Percentiles rank a stretch among this genome's conserved stretches.
These are phyloP conservation scores for Phaeodactylum tricornutum DNA, from an alignment of 108 stramenopile genomes.

Conservation along the genomic window DNA sequence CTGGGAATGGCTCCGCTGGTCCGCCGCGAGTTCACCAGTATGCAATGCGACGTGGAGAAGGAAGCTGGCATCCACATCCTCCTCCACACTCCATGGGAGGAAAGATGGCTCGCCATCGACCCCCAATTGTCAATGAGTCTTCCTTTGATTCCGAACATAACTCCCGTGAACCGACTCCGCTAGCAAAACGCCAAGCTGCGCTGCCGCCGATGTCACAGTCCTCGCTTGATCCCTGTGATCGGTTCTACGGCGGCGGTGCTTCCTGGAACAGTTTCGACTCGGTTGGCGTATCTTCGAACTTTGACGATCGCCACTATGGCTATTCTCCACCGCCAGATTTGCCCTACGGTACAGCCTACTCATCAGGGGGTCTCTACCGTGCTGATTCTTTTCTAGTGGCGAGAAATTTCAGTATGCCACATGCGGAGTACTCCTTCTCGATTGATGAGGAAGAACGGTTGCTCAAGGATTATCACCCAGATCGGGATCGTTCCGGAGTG, in stretches of 20 bases:
- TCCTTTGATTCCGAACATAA: conserved; percentile 46
- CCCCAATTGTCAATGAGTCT: conserved; percentile 33
- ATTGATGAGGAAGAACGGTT: conserved; percentile 3
- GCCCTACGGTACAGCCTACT: conserved; percentile 6
- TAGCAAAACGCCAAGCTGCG: conserved; percentile 13
- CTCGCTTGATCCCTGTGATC: conserved; percentile 18
- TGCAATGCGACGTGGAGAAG: conserved; percentile 23
- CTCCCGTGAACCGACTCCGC: conserved; percentile 9
- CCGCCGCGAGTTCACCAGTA: conserved; percentile 26
- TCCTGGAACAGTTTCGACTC: conserved; percentile 45
- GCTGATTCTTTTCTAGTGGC: not conserved
- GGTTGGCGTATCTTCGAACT: conserved; percentile 19
- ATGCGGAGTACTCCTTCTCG: conserved; percentile 8
- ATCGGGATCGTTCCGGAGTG: not conserved
- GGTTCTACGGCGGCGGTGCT: conserved; percentile 14
- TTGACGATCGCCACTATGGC: conserved; percentile 41
- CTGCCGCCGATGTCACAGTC: conserved; percentile 26
- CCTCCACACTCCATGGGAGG: conserved; percentile 2
- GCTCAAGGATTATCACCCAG: not conserved
- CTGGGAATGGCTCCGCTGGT: conserved; percentile 9
- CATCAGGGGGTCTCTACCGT: not conserved
- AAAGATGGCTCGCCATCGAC: conserved; percentile 18
- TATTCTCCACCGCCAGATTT: conserved; percentile 16
- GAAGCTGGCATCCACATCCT: conserved; percentile 13
- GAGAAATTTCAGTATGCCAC: no score